Percentiles rank a stretch among this genome's conserved stretches.
Conservation (phyloP, 441 rosid genomes). For the Arabidopsis hybrid region DNA sequence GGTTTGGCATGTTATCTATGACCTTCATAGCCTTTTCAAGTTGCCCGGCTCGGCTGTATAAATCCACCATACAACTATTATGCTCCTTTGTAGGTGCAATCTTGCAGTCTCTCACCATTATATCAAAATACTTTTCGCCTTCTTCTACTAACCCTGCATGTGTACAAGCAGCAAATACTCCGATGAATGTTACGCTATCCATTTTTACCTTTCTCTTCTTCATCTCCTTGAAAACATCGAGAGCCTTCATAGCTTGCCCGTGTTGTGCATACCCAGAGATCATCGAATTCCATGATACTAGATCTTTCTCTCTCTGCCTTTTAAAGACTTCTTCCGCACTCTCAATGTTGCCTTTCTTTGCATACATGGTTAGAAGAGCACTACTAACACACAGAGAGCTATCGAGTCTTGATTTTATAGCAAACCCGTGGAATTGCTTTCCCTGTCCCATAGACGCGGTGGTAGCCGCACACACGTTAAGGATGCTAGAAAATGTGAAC, state of each 20-base stretch:
- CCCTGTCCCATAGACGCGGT: constrained; percentile 64
- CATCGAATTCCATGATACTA: constrained; percentile 58
- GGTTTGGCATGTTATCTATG: constrained; percentile 54
- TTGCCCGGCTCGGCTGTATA: constrained; percentile 68
- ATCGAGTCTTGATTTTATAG: constrained; percentile 55
- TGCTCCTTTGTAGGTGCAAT: constrained; percentile 63
- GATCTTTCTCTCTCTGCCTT: constrained; percentile 62
- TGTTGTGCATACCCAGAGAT: constrained; percentile 71
- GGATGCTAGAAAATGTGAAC: constrained; percentile 66
- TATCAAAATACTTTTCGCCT: constrained; percentile 60
- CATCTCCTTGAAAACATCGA: constrained; percentile 61
- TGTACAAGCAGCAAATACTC: constrained; percentile 66
- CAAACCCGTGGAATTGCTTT: constrained; percentile 62
- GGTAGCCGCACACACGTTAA: constrained; percentile 63
- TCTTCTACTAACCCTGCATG: constrained; percentile 66
- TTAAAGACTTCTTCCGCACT: constrained; percentile 57
- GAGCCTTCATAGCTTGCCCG: constrained; percentile 61
- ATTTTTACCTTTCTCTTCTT: constrained; percentile 46
- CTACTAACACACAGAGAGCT: constrained; percentile 61
- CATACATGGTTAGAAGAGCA: constrained; percentile 70
- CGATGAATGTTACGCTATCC: constrained; percentile 66
- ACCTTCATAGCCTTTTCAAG: constrained; percentile 63
- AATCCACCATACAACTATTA: constrained; percentile 72
- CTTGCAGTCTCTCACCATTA: constrained; percentile 56
- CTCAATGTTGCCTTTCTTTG: constrained; percentile 67